These are phyloP conservation scores for Cyberlindnera mycetangii DNA, from an alignment of 805 yeast genomes.

Conservation along the genomic window DNA sequence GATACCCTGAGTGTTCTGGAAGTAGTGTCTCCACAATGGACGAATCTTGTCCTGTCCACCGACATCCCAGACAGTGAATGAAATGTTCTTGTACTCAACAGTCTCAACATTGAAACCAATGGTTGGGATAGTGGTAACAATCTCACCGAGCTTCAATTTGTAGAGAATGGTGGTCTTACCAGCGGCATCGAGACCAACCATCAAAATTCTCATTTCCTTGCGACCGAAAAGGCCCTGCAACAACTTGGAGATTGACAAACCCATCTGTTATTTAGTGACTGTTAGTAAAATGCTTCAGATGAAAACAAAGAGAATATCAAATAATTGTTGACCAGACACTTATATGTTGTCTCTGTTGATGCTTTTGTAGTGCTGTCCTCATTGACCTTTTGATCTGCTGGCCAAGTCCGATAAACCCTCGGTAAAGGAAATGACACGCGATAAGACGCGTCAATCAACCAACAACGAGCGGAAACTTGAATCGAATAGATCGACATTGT, in stretches of 20 bases:
- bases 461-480: not conserved
- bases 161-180: constrained; percentile 97
- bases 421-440: not conserved
- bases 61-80: constrained; percentile 98
- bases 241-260: constrained; percentile 91
- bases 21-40: constrained; percentile 98
- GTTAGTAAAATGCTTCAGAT: constrained; percentile 5
- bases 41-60: constrained; percentile 99
- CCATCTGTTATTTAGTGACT: constrained; percentile 53
- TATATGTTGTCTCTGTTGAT: not conserved
- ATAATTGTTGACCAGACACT: not conserved
- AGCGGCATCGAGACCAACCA: constrained; percentile 98
- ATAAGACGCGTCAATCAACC: constrained; percentile 6
- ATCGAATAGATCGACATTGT: too few species aligned
- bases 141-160: constrained; percentile 93
- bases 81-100: constrained; percentile 94
- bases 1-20: constrained; percentile 98
- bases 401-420: not conserved
- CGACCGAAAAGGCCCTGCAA: constrained; percentile 95
- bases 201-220: constrained; percentile 96
- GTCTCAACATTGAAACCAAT: constrained; percentile 98
- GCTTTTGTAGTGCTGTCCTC: not conserved
- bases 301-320: not conserved
- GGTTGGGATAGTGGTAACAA: constrained; percentile 94
- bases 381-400: not conserved